Evolutionary conservation across 2,329 filamentous ascomycete genomes (phyloP).

Genomic region (Domatiomyces globalis): DNA sequence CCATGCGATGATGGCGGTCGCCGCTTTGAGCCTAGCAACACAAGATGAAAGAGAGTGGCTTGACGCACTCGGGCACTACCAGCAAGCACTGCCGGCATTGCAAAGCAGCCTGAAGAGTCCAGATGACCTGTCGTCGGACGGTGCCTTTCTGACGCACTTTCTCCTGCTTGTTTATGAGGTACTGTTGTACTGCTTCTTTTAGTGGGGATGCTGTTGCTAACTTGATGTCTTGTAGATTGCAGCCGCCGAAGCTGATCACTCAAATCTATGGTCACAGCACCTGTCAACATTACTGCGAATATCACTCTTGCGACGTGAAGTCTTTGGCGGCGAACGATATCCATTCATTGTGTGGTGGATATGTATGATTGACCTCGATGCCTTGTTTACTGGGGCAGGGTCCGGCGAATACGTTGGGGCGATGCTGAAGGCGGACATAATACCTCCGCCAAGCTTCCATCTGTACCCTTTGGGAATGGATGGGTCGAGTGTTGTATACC

Average conservation of each 20-base stretch:
- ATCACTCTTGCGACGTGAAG: slow-evolving; percentile 33
- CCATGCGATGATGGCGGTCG: slow-evolving; percentile 45
- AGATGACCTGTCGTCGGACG: slow-evolving; percentile 41
- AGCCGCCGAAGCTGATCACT: slow-evolving; percentile 31
- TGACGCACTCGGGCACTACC: slow-evolving; percentile 41
- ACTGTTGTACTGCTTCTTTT: slow-evolving; percentile 9
- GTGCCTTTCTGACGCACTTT: slow-evolving; percentile 44
- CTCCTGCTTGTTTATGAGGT: slow-evolving; percentile 45
- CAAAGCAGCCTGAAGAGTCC: slow-evolving; percentile 31
- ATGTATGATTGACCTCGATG: slow-evolving; percentile 42
- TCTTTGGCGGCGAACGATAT: slow-evolving; percentile 32
- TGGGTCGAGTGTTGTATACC: slow-evolving; percentile 25
- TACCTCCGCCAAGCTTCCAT: slow-evolving; percentile 29
- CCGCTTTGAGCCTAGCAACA: slow-evolving; percentile 38
- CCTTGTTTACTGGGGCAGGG: slow-evolving; percentile 39
- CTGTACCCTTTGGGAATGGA: slow-evolving; percentile 25
- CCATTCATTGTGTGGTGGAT: slow-evolving; percentile 42
- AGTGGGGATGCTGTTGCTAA: slow-evolving; percentile 7
- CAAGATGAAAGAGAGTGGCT: slow-evolving; percentile 33
- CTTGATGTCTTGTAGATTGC: slow-evolving; percentile 26
- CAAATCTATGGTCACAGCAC: slow-evolving; percentile 42
- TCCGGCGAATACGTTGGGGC: slow-evolving; percentile 37
- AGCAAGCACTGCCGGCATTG: slow-evolving; percentile 37
- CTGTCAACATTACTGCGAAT: slow-evolving; percentile 39
- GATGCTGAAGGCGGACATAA: slow-evolving; percentile 34